Evolutionary conservation across 2,329 filamentous ascomycete genomes (phyloP), one percentile per base, ranked within the genome.

Genomic region (Escovopsis sp.): DNA sequence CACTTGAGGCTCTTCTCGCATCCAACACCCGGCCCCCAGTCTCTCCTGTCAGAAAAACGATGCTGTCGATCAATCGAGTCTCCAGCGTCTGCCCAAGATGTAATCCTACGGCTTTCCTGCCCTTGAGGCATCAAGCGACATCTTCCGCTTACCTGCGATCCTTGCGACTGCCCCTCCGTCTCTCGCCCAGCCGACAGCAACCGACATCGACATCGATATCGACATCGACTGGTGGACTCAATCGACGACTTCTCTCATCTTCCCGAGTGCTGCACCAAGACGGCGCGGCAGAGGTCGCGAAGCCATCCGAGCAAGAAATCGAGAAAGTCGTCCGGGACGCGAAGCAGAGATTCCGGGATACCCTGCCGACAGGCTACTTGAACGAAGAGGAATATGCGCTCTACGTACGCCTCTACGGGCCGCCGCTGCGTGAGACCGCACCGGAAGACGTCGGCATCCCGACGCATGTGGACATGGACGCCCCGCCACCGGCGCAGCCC

Each of bases 361-460:
- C 72, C 0, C 61, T 95, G 20, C 88, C 88, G 0, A 73, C 76
- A 29, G 78, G 72, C 30, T 76, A 84, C 51, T 60, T 95, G 40
- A 77, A 68, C 30, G 67, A 71, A 1, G 73, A 81, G 41, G 87
- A 94, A 57, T 79, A 81, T 52, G 66, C 64, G 38, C 64, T 94
- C 1, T 94, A 94, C 59, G 77, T 82, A 54, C 71, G 86, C 48
- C 63, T 94, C 13, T 95, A 91, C 57, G 89, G 88, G 1, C 68
- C 79, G 30, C 85, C 87, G 2, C 57, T 84, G 46, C 70, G 78
- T 35, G 69, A 73, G 40, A 80, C 75, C 2, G 59, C 54, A 7
- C 68, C 72, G 2, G 76, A 79, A 43, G 74, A 81, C 57, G 67
- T 76, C 4, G 76, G 62, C 24, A 70, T 65, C 45, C 61, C 65